These are phyloP conservation scores for Blastobotrys raffinosifermentans DNA, from an alignment of 1,139 yeast genomes.

Conservation along the genomic window DNA sequence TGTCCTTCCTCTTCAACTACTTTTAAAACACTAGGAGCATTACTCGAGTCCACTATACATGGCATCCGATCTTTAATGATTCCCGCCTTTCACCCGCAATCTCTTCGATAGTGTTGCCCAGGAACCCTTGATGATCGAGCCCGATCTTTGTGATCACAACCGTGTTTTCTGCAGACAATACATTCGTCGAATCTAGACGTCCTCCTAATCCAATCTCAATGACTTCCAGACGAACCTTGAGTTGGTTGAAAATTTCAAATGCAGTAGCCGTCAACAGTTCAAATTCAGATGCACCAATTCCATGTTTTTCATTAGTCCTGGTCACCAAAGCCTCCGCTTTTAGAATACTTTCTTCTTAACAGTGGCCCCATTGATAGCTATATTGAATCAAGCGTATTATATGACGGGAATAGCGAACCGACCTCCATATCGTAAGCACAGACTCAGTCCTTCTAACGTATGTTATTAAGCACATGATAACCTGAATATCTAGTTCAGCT, in stretches of 20 bases:
- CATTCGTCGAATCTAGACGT: conserved; percentile 80
- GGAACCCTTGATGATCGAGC: conserved; percentile 69
- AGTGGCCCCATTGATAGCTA: conserved; percentile 55
- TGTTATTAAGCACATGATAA: too few species aligned
- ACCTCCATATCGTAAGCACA: too few species aligned
- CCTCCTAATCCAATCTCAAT: conserved; percentile 94
- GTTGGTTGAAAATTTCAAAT: conserved; percentile 58
- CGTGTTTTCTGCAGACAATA: conserved; percentile 31
- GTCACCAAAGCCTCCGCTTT: conserved; percentile 39
- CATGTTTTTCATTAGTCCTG: conserved; percentile 17
- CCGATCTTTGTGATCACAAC: conserved; percentile 75
- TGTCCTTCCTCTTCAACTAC: conserved; percentile 30
- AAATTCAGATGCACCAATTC: conserved; percentile 74
- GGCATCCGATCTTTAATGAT: conserved; percentile 59
- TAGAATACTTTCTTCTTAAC: conserved; percentile 46
- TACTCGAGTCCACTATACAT: conserved; percentile 68
- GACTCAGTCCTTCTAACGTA: too few species aligned
- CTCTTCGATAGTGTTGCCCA: conserved; percentile 57
- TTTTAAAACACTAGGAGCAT: conserved; percentile 45
- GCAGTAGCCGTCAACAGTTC: conserved; percentile 83
- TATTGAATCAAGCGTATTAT: too few species aligned
- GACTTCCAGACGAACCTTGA: conserved; percentile 62
- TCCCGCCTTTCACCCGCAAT: conserved; percentile 84
- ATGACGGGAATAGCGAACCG: too few species aligned
- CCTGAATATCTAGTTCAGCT: too few species aligned